Percentiles rank a stretch among this genome's conserved stretches.
Conservation (phyloP, 257 asterid genomes). For the Cinchona pubescens region DNA sequence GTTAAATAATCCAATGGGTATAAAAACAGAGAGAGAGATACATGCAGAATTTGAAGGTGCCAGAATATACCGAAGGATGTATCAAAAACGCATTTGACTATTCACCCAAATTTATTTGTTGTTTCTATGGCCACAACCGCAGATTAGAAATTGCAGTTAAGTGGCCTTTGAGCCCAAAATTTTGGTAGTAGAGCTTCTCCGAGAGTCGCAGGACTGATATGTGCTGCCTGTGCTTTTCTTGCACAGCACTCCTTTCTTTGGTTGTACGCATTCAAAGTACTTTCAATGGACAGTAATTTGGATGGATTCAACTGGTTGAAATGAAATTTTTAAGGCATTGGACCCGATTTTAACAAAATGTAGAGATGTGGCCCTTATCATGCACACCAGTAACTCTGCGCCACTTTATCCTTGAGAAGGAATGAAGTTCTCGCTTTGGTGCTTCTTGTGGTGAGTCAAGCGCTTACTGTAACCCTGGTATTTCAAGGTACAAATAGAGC, state of each 20-base stretch:
- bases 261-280: background rate
- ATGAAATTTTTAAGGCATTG: background rate
- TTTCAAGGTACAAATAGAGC: background rate
- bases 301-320: background rate
- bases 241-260: background rate
- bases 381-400: background rate
- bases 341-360: background rate
- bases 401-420: background rate
- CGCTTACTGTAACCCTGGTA: no score
- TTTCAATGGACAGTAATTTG: background rate
- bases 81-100: slow-evolving; percentile 35
- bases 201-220: background rate
- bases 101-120: background rate
- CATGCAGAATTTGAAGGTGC: slow-evolving; percentile 88
- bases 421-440: background rate
- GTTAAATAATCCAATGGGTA: slow-evolving; percentile 77
- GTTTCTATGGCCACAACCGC: background rate
- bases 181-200: slow-evolving; percentile 1
- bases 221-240: background rate
- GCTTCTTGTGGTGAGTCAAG: background rate
- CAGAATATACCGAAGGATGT: slow-evolving; percentile 71
- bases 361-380: background rate
- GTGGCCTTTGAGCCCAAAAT: background rate
- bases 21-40: slow-evolving; percentile 82
- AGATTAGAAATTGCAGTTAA: background rate